A percentile compares a stretch with the other conserved stretches of the same genome.
These are phyloP conservation scores for Artomyces pyxidatus DNA, from an alignment of 768 basidiomycete species.

Conservation along the genomic window DNA sequence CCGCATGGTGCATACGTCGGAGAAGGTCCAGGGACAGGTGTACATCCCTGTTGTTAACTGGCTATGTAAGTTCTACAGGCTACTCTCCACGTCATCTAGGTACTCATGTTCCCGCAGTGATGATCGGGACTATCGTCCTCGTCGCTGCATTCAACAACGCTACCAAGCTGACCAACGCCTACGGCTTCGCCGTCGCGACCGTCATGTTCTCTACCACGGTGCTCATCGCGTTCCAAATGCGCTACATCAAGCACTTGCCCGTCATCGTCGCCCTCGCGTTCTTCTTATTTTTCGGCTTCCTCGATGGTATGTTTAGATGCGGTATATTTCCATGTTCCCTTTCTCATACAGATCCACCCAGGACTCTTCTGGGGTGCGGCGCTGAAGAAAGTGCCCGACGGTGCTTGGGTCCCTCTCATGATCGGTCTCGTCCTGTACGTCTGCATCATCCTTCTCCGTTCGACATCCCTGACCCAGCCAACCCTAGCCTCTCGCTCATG, in stretches of 20 bases:
- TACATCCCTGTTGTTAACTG: constrained; percentile 62
- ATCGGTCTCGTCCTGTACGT: constrained; percentile 45
- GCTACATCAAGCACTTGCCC: constrained; percentile 43
- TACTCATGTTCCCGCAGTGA: too few species aligned
- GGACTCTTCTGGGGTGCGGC: constrained; percentile 59
- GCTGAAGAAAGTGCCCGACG: constrained; percentile 51
- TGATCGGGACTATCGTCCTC: constrained; percentile 43
- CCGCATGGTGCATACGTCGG: constrained; percentile 52
- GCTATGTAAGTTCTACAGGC: constrained; percentile 26
- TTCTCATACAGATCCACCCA: constrained; percentile 6
- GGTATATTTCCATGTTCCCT: background rate
- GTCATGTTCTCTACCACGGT: constrained; percentile 58
- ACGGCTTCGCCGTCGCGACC: constrained; percentile 55
- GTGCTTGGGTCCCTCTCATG: constrained; percentile 62
- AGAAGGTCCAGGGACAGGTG: constrained; percentile 54
- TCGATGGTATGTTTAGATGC: constrained; percentile 36
- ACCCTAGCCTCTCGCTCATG: constrained; percentile 41
- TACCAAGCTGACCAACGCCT: constrained; percentile 48
- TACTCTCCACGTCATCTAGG: background rate
- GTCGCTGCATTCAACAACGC: constrained; percentile 52
- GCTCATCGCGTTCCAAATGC: constrained; percentile 49
- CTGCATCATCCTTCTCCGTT: constrained; percentile 15
- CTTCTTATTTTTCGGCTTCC: constrained; percentile 51
- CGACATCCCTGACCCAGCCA: background rate
- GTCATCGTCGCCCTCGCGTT: constrained; percentile 35